Evolutionary conservation across 805 yeast genomes (phyloP).

Genomic region (Phaffomyces antillensis): DNA sequence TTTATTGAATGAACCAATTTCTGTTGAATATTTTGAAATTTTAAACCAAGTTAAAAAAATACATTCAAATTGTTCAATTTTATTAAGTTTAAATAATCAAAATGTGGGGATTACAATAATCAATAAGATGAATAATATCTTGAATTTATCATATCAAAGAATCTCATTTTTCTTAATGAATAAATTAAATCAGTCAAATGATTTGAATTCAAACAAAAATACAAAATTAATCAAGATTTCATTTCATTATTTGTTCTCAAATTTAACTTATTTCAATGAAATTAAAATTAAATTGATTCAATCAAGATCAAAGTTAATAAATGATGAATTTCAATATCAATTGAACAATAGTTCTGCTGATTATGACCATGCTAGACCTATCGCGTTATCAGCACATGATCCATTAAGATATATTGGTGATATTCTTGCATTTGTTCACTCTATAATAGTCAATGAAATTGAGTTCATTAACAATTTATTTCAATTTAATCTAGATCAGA

Average conservation of each 20-base stretch:
- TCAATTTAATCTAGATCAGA: constrained; percentile 27
- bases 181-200: constrained; percentile 17
- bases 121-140: constrained; percentile 43
- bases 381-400: constrained; percentile 66
- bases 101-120: constrained; percentile 60
- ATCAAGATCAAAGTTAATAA: constrained; percentile 56
- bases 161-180: constrained; percentile 37
- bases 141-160: constrained; percentile 48
- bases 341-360: constrained; percentile 25
- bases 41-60: constrained; percentile 58
- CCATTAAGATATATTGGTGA: constrained; percentile 81
- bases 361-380: constrained; percentile 33
- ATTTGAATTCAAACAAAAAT: constrained; percentile 2
- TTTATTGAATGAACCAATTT: constrained; percentile 35
- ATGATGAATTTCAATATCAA: constrained; percentile 62
- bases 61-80: constrained; percentile 57
- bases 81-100: constrained; percentile 65
- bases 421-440: constrained; percentile 80
- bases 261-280: constrained; percentile 45
- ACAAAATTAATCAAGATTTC: constrained; percentile 26
- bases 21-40: constrained; percentile 50
- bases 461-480: constrained; percentile 68
- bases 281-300: constrained; percentile 59
- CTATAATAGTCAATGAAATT: constrained; percentile 78
- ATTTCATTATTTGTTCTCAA: constrained; percentile 29